Base-by-base conservation (phyloP, 352 stramenopile genomes). In the Globisporangium splendens region DNA sequence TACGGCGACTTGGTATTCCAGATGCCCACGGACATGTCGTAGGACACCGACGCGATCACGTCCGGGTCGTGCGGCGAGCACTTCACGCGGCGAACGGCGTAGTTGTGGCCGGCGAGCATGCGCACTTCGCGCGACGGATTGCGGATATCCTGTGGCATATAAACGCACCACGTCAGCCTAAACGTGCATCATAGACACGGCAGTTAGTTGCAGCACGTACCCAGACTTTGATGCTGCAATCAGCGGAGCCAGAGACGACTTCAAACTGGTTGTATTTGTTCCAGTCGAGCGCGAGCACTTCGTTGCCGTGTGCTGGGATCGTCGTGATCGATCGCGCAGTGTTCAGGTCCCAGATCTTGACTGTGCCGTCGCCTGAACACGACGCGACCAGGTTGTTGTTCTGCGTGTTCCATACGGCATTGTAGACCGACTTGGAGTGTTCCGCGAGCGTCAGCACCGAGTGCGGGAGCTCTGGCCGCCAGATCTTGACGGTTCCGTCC, bases 241-340 rank as follows among this genome's bases (percentile, higher is more conserved):
- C 89, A 1, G 85, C 82, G 8, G 87, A 96, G 24, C 88, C 90
- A 0, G 88, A 93, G 24, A 93, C 85, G 55, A 97, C 63, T 65
- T 96, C 68, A 46, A 89, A 91, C 50, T 91, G 77, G 50, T 96
- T 95, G 74, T 97, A 97, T 72, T 97, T 97, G 77, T 96, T 96
- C 90, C 90, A 97, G 69, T 97, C 90, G 44, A 94, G 72, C 21
- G 83, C 70, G 0, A 97, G 78, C 44, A 96, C 86, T 53, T 97
- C 90, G 42, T 88, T 88, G 46, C 68, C 63, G 63, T 95, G 86
- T 15, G 83, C 86, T n/a, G 64, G 39, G 51, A 96, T 91, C 28
- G 77, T 89, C 1, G 68, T 73, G 24, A 86, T 55, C 0, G 79
- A 86, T 0, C 65, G 73, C 8, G 59, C 72, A 28, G 68, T 68